phyloP scores from a whole-genome alignment of 495 filamentous ascomycete species.

The Daldinia vernicosa region DNA sequence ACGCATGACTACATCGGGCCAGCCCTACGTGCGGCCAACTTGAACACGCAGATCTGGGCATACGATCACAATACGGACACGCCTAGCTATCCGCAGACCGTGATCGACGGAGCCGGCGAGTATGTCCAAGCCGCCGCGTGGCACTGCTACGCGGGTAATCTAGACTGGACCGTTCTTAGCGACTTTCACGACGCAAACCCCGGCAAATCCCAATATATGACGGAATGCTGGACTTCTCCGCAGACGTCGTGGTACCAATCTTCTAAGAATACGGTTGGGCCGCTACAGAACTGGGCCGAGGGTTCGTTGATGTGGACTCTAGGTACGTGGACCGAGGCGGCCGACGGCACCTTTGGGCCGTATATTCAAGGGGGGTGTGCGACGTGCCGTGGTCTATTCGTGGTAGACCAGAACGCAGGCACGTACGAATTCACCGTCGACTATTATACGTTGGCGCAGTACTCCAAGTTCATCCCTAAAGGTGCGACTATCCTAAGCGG shows the following conservation, averaged over 20 bases:
- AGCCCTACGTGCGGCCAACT: slow-evolving; percentile 52
- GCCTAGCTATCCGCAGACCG: slow-evolving; percentile 58
- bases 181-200: slow-evolving; percentile 59
- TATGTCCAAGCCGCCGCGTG: slow-evolving; percentile 61
- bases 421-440: slow-evolving; percentile 58
- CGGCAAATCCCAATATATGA: slow-evolving; percentile 63
- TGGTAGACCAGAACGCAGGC: slow-evolving; percentile 50
- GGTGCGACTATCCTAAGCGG: slow-evolving; percentile 59
- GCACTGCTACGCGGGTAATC: slow-evolving; percentile 63
- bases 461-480: slow-evolving; percentile 64
- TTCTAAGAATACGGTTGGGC: slow-evolving; percentile 63
- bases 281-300: slow-evolving; percentile 65
- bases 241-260: slow-evolving; percentile 59
- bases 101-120: slow-evolving; percentile 53
- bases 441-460: slow-evolving; percentile 67
- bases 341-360: slow-evolving; percentile 60
- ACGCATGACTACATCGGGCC: slow-evolving; percentile 62
- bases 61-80: slow-evolving; percentile 66
- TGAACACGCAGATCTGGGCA: slow-evolving; percentile 61
- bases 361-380: slow-evolving; percentile 61
- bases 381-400: slow-evolving; percentile 61
- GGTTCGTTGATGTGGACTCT: slow-evolving; percentile 65
- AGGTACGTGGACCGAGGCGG: slow-evolving; percentile 64
- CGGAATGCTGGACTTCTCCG: slow-evolving; percentile 63
- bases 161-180: slow-evolving; percentile 62